Evolutionary conservation across 2,329 filamentous ascomycete genomes (phyloP), one percentile per base, ranked within the genome.

Genomic region (Penicillium vulpinum): DNA sequence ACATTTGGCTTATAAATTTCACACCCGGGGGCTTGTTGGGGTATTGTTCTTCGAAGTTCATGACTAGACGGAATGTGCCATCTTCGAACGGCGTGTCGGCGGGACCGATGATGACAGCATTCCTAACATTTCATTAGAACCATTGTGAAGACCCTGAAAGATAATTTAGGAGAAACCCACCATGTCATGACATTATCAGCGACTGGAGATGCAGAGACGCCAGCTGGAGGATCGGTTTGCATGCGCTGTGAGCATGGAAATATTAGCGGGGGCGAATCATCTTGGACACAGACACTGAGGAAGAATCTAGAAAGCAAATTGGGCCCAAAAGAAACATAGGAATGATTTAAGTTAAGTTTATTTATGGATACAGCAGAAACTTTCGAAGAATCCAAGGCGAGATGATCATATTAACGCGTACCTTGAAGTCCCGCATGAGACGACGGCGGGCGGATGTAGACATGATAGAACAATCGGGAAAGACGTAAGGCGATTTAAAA

Each of bases 381-480:
- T 1, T 22, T 35, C 16, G 4, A 46, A 22, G 11, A 22, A 22
- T 15, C 16, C 9, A 33, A 40, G 35, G 15, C 9, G 15, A 22
- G n/a, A 16, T 41, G 31, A 28, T 35, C 18, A 26, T 35, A 24
- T 47, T 26, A 36, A 24, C 28, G 64, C 85, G 59, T 76, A 95
- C 92, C 89, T 97, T 97, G 85, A 97, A 97, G 82, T 97, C 94
- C 76, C 94, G 90, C 94, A 99, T 97, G 76, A 99, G 83, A 74
- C 94, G 91, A 74, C 94, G 90, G 74, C 94, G 89, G 67, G 94
- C 94, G 67, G 93, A 90, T 62, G 94, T 97, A 70, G 93, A 97
- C 93, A 91, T 92, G 48, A 54, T 47, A 47, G 43, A 36, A 21
- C 31, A 40, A 54, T 36, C 21, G 40, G 53, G 49, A 11, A 49